A percentile compares a stretch with the other conserved stretches of the same genome.
These are phyloP conservation scores for Penstemon barbatus DNA, from an alignment of 257 asterid genomes.

Conservation along the genomic window DNA sequence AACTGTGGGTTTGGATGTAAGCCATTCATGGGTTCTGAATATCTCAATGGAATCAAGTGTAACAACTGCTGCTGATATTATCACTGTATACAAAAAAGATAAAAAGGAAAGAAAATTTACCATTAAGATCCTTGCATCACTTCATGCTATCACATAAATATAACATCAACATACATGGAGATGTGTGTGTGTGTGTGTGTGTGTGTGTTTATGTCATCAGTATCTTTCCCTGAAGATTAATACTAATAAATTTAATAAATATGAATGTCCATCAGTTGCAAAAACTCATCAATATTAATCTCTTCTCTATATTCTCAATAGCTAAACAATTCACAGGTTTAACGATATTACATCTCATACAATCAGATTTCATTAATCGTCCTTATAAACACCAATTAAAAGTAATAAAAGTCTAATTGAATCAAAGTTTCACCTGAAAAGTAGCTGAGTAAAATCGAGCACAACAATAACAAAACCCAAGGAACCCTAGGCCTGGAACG, in stretches of 20 bases:
- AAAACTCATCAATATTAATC: no score
- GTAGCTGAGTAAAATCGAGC: constrained; percentile 45
- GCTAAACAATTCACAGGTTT: no score
- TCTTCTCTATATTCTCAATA: no score
- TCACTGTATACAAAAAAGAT: constrained; percentile 37
- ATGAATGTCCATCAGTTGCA: no score
- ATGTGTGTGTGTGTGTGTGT: no score
- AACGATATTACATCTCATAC: no score
- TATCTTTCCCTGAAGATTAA: no score
- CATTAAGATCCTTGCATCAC: background rate
- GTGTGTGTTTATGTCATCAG: no score
- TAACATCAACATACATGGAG: background rate
- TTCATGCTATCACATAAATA: background rate
- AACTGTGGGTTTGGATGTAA: constrained; percentile 53
- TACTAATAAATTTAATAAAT: no score
- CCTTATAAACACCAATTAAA: background rate
- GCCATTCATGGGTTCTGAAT: constrained; percentile 63
- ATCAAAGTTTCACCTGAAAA: constrained; percentile 47
- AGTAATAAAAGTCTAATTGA: background rate
- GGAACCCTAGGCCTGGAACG: constrained; percentile 31
- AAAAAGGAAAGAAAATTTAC: background rate
- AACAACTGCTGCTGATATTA: constrained; percentile 51
- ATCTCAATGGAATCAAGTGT: constrained; percentile 69
- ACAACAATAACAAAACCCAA: constrained; percentile 26
- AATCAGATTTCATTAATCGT: background rate